phyloP scores from a whole-genome alignment of 208 protist species.

The Acanthamoeba quina region DNA sequence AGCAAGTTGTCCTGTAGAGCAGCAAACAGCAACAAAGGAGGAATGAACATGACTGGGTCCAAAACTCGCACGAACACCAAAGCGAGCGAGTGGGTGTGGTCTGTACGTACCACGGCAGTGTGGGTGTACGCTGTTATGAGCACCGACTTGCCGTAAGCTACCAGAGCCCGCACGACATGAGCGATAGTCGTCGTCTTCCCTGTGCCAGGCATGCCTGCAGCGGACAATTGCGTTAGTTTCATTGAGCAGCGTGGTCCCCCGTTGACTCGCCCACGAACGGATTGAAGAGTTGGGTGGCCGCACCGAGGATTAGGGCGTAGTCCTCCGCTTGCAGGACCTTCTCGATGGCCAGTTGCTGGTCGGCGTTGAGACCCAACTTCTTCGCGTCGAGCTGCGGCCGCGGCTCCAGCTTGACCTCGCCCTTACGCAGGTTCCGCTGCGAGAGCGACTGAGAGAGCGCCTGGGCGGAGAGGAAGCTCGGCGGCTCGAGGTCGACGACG shows the following conservation, averaged over 20 bases:
- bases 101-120: slow-evolving; percentile 85
- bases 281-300: not conserved
- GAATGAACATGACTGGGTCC: not conserved
- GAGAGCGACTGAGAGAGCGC: not conserved
- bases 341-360: slow-evolving; percentile 82
- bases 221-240: not conserved
- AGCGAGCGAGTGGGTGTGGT: not conserved
- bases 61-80: too few species aligned
- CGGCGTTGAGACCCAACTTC: slow-evolving; percentile 75
- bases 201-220: slow-evolving; percentile 88
- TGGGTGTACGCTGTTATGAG: slow-evolving; percentile 89
- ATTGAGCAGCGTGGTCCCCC: not conserved
- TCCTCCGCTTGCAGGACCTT: slow-evolving; percentile 82
- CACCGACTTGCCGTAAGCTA: slow-evolving; percentile 77
- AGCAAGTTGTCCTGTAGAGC: slow-evolving; percentile 84
- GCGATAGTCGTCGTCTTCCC: slow-evolving; percentile 90
- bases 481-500: slow-evolving; percentile 70
- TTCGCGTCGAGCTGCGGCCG: not conserved
- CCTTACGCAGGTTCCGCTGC: not conserved
- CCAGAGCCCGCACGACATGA: slow-evolving; percentile 79
- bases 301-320: slow-evolving; percentile 84
- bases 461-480: not conserved
- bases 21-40: not conserved
- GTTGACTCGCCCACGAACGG: too few species aligned
- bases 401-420: slow-evolving; percentile 10